Conservation (phyloP, 345 rosid genomes). For the Rhodomyrtus tomentosa region DNA sequence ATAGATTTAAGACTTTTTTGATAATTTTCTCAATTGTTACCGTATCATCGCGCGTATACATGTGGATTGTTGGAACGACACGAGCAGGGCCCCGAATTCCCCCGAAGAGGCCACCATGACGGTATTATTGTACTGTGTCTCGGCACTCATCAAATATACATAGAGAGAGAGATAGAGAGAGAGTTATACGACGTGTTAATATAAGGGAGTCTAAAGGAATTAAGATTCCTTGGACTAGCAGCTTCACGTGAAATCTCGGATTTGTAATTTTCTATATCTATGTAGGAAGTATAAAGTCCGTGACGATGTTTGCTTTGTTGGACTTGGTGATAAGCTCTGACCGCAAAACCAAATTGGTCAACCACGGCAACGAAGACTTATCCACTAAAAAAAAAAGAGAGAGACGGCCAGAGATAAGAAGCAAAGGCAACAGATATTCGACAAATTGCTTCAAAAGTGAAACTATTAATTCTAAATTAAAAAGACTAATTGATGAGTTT, state of each 20-base stretch:
- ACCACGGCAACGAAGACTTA: neutral
- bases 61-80: too few relatives aligned
- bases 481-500: neutral
- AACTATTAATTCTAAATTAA: neutral
- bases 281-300: neutral
- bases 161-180: too few relatives aligned
- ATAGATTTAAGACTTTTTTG: too few relatives aligned
- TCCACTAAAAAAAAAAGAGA: neutral
- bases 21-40: too few relatives aligned
- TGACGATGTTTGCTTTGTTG: neutral
- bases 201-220: neutral
- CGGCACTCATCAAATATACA: too few relatives aligned
- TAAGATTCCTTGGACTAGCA: neutral
- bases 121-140: too few relatives aligned
- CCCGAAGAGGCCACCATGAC: too few relatives aligned
- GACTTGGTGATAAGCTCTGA: neutral
- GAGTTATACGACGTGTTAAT: neutral
- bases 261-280: neutral
- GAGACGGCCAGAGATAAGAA: neutral
- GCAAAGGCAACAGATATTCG: neutral
- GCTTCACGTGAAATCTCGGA: neutral
- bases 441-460: too few relatives aligned
- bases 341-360: neutral
- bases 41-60: too few relatives aligned
- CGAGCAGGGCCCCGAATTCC: too few relatives aligned